Base-by-base conservation (phyloP, 495 filamentous ascomycete genomes). In the Clohesyomyces aquaticus region DNA sequence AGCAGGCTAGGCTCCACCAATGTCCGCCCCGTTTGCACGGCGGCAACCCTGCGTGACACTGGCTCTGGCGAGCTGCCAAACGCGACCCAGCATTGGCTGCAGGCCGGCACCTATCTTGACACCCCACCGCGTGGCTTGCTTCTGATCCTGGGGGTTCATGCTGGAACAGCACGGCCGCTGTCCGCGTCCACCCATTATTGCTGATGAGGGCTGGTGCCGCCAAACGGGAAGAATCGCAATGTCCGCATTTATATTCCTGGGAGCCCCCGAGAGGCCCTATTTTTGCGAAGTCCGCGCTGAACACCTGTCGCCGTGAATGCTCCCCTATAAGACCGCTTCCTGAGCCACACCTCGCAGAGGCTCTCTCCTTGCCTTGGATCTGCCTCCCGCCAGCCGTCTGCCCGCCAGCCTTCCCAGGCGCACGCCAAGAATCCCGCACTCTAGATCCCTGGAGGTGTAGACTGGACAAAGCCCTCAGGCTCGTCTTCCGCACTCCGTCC, bases 81-180 rank as follows among this genome's bases (percentile, higher is more conserved):
- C 32, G 18, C 12, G 11, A 10, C 51, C 12, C 51, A 32, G 32
- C 54, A 67, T 62, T 68, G 59, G 65, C 65, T 55, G 65, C 46
- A n/a, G 11, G 25, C 22, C 18, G 25, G 4, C 23, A 19, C 21
- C 18, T 68, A 68, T 68, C 66, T 64, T 23, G 26, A 61, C 66
- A 64, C 61, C 66, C 65, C 65, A 68, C 66, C 54, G 53, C 19
- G 60, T 68, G 66, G 66, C 66, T 64, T 64, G 65, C 23, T 47
- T 21, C 16, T 21, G 14, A 22, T 35, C 28, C 48, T 25, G 22
- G 53, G 32, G 52, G 49, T 59, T 60, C 55, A 60, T 60, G 63
- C 63, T 50, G 18, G 55, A 47, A 28, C 59, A 26, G 28, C 19
- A 29, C 8, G 45, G 23, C 56, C 43, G n/a, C n/a, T n/a, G 47